phyloP scores from a whole-genome alignment of 805 yeast species.

The Candida awuae region DNA sequence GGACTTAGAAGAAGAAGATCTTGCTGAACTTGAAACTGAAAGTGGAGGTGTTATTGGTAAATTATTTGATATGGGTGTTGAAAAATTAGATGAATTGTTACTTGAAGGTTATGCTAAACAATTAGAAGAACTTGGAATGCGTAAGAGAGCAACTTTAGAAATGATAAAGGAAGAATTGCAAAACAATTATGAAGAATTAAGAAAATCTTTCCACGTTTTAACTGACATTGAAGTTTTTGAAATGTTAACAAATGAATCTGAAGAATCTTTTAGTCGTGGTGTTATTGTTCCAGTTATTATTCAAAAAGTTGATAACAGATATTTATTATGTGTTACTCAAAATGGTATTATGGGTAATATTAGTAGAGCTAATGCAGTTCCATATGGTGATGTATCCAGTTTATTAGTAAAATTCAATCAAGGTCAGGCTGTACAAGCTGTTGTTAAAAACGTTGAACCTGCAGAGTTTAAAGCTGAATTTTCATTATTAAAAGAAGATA shows the following conservation, averaged over 20 bases:
- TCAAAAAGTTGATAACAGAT: constrained; percentile 47
- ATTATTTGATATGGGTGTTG: constrained; percentile 61
- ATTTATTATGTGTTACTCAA: constrained; percentile 37
- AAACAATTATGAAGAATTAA: constrained; percentile 78
- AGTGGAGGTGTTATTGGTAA: constrained; percentile 74
- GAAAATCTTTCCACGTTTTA: constrained; percentile 61
- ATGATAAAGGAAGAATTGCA: constrained; percentile 82
- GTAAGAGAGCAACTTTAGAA: constrained; percentile 70
- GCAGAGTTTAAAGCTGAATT: constrained; percentile 67
- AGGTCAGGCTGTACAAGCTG: constrained; percentile 86
- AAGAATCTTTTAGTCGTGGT: constrained; percentile 58
- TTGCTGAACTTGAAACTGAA: constrained; percentile 58
- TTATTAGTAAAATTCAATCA: constrained; percentile 34
- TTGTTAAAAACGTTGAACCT: constrained; percentile 61
- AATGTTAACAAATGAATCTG: constrained; percentile 81
- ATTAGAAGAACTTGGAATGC: constrained; percentile 68
- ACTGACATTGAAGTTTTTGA: constrained; percentile 71
- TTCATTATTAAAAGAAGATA: constrained; percentile 59
- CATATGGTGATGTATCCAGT: constrained; percentile 41
- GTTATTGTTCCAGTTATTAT: constrained; percentile 68
- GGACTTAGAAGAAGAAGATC: constrained; percentile 92
- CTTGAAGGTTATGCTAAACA: constrained; percentile 90
- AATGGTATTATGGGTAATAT: constrained; percentile 42
- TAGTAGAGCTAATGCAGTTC: constrained; percentile 28
- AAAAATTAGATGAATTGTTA: constrained; percentile 75